Evolutionary conservation across 768 basidiomycete species (phyloP), one percentile per base, ranked within the genome.

Genomic region (Trametopsis cervina): DNA sequence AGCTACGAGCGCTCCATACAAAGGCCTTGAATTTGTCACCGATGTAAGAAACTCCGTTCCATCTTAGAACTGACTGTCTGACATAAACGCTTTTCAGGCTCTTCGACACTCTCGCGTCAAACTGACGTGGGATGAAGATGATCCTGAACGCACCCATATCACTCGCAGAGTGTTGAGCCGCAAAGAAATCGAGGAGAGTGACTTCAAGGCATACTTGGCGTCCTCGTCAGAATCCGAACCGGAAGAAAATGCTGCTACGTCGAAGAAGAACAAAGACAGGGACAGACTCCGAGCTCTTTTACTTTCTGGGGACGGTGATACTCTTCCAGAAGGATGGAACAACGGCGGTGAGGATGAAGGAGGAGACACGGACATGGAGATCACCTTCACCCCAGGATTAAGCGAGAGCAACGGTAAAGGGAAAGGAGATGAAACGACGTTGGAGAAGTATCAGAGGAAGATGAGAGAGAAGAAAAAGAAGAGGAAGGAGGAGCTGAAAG

Each of bases 71-170:
- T 29, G 26, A 29, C 7, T 23, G n/a, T n/a, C n/a, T n/a, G n/a
- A n/a, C n/a, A n/a, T n/a, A n/a, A n/a, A 21, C 20, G 24, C 9
- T 15, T 33, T 12, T 6, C 54, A 97, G 93, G 95, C 95, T 9
- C 78, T 99, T 4, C 86, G 95, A 4, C 94, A 98, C 63, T 99
- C 96, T 12, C 96, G 92, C 71, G 95, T 98, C 51, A 96, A 90
- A 60, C 76, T 98, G 25, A 96, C 94, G 4, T 99, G 96, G 96
- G 96, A 99, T 55, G 89, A 93, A 46, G 96, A 98, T 64, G 94
- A 98, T 56, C 84, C 89, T 0, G 87, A 93, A 59, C 84, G 95
- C 35, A 76, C 74, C 48, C 81, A 80, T 38, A 57, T 93, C 42
- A 90, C 93, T 1, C 81, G 92, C 40, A 84, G 92, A 18, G 71